phyloP scores from a whole-genome alignment of 768 basidiomycete species.

The Mycena vulgaris region DNA sequence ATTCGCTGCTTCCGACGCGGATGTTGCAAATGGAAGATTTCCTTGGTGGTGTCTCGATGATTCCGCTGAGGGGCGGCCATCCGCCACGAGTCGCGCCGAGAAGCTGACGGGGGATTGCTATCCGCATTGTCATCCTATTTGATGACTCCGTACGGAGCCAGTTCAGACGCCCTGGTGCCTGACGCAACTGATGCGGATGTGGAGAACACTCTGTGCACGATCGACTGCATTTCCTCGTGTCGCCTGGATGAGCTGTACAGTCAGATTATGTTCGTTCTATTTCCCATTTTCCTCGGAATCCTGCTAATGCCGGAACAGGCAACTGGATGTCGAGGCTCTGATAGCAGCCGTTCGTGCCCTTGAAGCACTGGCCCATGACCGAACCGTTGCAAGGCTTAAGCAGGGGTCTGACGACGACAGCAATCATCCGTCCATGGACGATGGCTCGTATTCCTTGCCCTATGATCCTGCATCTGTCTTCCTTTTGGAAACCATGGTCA shows the following conservation, averaged over 20 bases:
- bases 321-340: slow-evolving; percentile 84
- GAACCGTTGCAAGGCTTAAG: slow-evolving; percentile 85
- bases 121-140: slow-evolving; percentile 96
- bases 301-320: slow-evolving; percentile 59
- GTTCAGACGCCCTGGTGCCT: slow-evolving; percentile 82
- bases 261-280: slow-evolving; percentile 85
- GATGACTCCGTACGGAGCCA: slow-evolving; percentile 91
- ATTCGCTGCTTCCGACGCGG: slow-evolving; percentile 89
- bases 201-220: slow-evolving; percentile 94
- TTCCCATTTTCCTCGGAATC: neutral
- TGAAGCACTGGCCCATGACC: slow-evolving; percentile 90
- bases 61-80: slow-evolving; percentile 87
- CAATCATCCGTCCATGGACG: slow-evolving; percentile 54
- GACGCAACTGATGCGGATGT: slow-evolving; percentile 93
- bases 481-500: slow-evolving; percentile 95
- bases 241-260: slow-evolving; percentile 94
- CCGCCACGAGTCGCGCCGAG: slow-evolving; percentile 74
- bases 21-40: slow-evolving; percentile 99
- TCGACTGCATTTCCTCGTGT: slow-evolving; percentile 96
- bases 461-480: slow-evolving; percentile 98
- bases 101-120: slow-evolving; percentile 91
- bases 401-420: slow-evolving; percentile 75
- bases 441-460: slow-evolving; percentile 72
- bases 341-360: slow-evolving; percentile 89
- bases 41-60: slow-evolving; percentile 93